These are phyloP conservation scores for Wallacemonas collosoma DNA, from an alignment of 208 protist species.

Conservation along the genomic window DNA sequence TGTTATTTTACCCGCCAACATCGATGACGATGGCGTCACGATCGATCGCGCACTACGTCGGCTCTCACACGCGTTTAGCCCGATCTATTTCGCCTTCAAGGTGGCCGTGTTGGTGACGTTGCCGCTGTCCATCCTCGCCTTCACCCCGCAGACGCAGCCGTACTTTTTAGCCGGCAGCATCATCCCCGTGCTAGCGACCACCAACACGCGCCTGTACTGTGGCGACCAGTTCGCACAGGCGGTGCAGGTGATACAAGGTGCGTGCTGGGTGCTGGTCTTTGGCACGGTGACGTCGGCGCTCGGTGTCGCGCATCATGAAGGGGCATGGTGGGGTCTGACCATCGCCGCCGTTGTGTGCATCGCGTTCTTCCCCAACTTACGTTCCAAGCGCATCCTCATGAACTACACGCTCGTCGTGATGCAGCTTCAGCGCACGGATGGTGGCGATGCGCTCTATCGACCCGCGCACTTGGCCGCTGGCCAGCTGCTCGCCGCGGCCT, in stretches of 20 bases:
- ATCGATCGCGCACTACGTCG: not conserved
- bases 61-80: slow-evolving; percentile 14
- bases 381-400: slow-evolving; percentile 21
- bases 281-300: slow-evolving; percentile 15
- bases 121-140: slow-evolving; percentile 18
- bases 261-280: slow-evolving; percentile 17
- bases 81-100: slow-evolving; percentile 19
- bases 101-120: slow-evolving; percentile 16
- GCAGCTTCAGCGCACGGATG: slow-evolving; percentile 21
- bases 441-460: not conserved
- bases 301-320: slow-evolving; percentile 16
- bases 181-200: slow-evolving; percentile 15
- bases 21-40: slow-evolving; percentile 15
- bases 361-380: slow-evolving; percentile 26
- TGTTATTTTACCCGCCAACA: not conserved
- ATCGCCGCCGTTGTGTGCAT: slow-evolving; percentile 28
- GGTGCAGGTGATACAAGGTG: slow-evolving; percentile 17
- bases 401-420: slow-evolving; percentile 33
- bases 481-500: slow-evolving; percentile 21
- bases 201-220: slow-evolving; percentile 20
- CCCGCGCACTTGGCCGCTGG: slow-evolving; percentile 21
- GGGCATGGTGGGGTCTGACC: slow-evolving; percentile 28
- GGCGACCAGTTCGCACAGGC: slow-evolving; percentile 18
- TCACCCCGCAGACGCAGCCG: slow-evolving; percentile 2
- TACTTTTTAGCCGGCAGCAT: slow-evolving; percentile 14